Evolutionary conservation across 1,284 basidiomycete species (phyloP), one percentile per base, ranked within the genome.

Genomic region (Kalmanozyma brasiliensis): DNA sequence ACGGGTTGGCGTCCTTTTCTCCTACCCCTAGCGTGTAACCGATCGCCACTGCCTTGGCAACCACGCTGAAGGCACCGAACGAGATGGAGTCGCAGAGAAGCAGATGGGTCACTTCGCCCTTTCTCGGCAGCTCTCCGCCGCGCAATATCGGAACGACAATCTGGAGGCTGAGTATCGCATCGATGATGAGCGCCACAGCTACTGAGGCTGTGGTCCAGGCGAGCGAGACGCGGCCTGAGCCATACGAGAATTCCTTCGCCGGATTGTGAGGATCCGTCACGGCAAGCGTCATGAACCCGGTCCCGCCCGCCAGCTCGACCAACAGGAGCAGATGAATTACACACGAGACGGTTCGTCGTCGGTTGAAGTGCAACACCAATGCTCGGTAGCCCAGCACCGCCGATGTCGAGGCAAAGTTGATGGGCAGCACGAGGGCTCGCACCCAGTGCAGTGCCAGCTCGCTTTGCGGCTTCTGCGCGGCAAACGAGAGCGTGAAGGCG

Each of bases 321-420:
- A 34, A 19, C 0, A 69, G 56, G 3, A 63, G 26, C 3, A 32
- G 4, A 13, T 52, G 36, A 26, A 69, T 56, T 11, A 47, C 5
- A 2, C 26, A 4, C 7, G 60, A 37, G 10, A 63, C 35, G 7
- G 40, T 30, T 6, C n/a, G 16, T 0, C 51, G 60, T 1, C 48
- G 51, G 9, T 59, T 30, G 10, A 43, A 60, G 36, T 69, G 66
- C 4, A 69, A n/a, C 2, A 69, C 41, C 19, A 52, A 13, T 1
- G 52, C 60, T 1, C 66, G 51, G 26, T 48, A 64, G 2, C 60
- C 66, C 0, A 69, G 22, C 2, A 69, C 41, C 0, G 56, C 56
- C 3, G 66, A 69, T 3, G 60, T 69, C 13, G 66, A 49, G 4
- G 60, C 56, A 30, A 56, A 48, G n/a, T n/a, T 20, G 26, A 56